Conservation (phyloP, 768 basidiomycete genomes). For the Termitomyces sp. region DNA sequence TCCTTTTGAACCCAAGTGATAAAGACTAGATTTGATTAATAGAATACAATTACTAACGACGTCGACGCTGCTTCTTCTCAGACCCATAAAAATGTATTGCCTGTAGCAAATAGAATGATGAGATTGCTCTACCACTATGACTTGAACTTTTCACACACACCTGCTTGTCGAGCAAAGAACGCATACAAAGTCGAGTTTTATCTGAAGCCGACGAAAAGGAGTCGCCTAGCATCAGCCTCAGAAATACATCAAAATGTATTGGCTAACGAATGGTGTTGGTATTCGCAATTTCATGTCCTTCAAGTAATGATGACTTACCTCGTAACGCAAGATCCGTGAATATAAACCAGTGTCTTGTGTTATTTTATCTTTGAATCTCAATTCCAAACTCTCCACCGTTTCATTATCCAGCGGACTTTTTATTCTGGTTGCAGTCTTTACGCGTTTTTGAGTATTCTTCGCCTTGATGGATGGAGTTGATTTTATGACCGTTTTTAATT, state of each 20-base stretch:
- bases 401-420: conserved; percentile 15
- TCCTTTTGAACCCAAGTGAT: neutral
- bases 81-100: conserved; percentile 50
- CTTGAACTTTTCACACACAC: conserved; percentile 22
- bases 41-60: neutral
- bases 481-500: neutral
- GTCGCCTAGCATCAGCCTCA: conserved; percentile 32
- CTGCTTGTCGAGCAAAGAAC: conserved; percentile 51
- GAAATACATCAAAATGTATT: conserved; percentile 49
- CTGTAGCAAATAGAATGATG: conserved; percentile 20
- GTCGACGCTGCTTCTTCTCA: conserved; percentile 21
- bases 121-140: neutral
- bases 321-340: conserved; percentile 56
- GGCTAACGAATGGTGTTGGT: conserved; percentile 33
- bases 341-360: conserved; percentile 40
- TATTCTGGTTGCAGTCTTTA: conserved; percentile 12
- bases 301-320: conserved; percentile 32
- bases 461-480: neutral
- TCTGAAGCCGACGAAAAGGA: conserved; percentile 13
- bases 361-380: conserved; percentile 35
- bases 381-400: conserved; percentile 36
- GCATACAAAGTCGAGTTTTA: conserved; percentile 34
- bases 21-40: neutral
- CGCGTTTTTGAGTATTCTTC: neutral
- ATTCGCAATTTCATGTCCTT: neutral